Percentiles rank a stretch among this genome's conserved stretches.
Evolutionary conservation across 768 basidiomycete genomes (phyloP).

Genomic region (Macrolepiota dolichaula): DNA sequence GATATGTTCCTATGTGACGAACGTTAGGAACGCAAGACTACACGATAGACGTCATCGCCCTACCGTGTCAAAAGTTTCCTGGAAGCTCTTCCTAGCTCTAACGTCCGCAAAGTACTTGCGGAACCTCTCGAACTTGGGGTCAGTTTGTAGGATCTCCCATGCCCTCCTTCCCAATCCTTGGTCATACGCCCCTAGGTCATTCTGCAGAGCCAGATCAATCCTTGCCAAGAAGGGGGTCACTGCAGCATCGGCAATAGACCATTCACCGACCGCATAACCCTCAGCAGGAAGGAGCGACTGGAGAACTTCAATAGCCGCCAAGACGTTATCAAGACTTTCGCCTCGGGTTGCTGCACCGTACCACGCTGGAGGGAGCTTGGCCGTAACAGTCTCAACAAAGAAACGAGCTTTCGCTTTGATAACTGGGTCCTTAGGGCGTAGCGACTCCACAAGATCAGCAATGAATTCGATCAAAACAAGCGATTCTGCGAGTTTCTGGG

Average conservation of each 20-base stretch:
- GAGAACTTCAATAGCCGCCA: slow-evolving; percentile 40
- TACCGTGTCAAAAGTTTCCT: slow-evolving; percentile 52
- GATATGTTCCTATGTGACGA: too few species aligned
- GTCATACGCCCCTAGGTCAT: slow-evolving; percentile 51
- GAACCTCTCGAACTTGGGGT: slow-evolving; percentile 48
- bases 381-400: slow-evolving; percentile 55
- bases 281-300: slow-evolving; percentile 47
- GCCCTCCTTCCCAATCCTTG: slow-evolving; percentile 44
- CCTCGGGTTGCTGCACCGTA: slow-evolving; percentile 33
- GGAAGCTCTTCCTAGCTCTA: slow-evolving; percentile 49
- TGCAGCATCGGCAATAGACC: slow-evolving; percentile 62
- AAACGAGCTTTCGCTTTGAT: slow-evolving; percentile 56
- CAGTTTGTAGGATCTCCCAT: slow-evolving; percentile 35
- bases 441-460: slow-evolving; percentile 53
- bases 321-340: slow-evolving; percentile 36
- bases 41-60: slow-evolving; percentile 11
- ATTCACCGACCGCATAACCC: slow-evolving; percentile 46
- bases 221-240: slow-evolving; percentile 62
- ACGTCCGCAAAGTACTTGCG: slow-evolving; percentile 45
- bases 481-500: slow-evolving; percentile 61
- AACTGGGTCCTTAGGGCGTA: slow-evolving; percentile 56
- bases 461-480: slow-evolving; percentile 65
- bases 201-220: slow-evolving; percentile 36
- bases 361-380: slow-evolving; percentile 39
- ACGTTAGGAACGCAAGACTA: too few species aligned